Evolutionary conservation across 2,329 filamentous ascomycete species (phyloP).

Genomic region (Purpureocillium takamizusanense): DNA sequence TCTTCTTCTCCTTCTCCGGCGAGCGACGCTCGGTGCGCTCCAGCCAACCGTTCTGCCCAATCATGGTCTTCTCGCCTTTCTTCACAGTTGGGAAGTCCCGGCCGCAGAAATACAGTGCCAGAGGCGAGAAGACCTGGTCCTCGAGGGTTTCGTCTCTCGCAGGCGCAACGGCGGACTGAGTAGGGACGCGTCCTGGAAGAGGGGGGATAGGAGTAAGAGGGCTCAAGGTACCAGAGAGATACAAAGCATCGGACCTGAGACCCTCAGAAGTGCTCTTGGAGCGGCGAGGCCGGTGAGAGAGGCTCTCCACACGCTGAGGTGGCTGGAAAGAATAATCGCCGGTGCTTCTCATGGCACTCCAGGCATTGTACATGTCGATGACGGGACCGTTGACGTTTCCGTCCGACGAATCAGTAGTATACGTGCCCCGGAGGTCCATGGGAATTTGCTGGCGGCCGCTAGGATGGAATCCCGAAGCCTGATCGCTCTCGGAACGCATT

Average conservation of each 20-base stretch:
- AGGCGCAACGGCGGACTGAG: background rate
- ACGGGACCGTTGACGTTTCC: constrained; percentile 8
- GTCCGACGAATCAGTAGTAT: background rate
- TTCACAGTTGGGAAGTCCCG: constrained; percentile 26
- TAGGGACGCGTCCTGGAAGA: background rate
- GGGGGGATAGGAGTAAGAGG: background rate
- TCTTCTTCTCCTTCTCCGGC: constrained; percentile 14
- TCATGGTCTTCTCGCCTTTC: constrained; percentile 39
- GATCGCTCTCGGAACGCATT: background rate
- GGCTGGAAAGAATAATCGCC: constrained; percentile 9
- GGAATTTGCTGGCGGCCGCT: background rate
- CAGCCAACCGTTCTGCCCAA: constrained; percentile 49
- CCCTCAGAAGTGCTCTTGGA: constrained; percentile 20
- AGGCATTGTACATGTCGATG: constrained; percentile 12
- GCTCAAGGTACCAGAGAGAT: background rate
- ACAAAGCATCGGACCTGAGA: background rate
- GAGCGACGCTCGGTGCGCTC: constrained; percentile 28
- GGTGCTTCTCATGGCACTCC: constrained; percentile 11
- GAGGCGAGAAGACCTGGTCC: constrained; percentile 28
- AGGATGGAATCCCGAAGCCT: background rate
- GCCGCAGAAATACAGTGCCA: constrained; percentile 32
- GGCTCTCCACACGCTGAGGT: constrained; percentile 5
- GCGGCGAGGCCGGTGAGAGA: constrained; percentile 12
- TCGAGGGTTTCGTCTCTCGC: background rate
- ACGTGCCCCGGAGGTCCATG: background rate